These are phyloP conservation scores for Dalechampia spathulata DNA, from an alignment of 441 rosid species.

Conservation along the genomic window DNA sequence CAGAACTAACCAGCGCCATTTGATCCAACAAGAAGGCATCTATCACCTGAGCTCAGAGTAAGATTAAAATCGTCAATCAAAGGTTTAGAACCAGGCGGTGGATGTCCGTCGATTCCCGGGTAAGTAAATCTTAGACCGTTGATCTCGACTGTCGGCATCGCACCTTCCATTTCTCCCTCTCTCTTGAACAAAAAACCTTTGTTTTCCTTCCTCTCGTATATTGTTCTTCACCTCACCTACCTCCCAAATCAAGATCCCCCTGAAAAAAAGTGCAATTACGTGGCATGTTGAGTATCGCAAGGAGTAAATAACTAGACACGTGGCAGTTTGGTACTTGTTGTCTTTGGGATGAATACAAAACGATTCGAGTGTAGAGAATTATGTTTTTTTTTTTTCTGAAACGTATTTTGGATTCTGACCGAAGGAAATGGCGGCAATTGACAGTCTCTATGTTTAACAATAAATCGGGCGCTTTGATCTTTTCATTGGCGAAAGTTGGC, in stretches of 20 bases:
- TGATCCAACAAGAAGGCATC: conserved; percentile 93
- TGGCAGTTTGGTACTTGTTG: neutral
- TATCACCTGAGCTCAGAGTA: conserved; percentile 51
- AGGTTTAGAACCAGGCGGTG: conserved; percentile 79
- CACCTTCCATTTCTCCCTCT: conserved; percentile 32
- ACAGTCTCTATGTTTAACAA: conserved; percentile 81
- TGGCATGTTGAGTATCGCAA: neutral
- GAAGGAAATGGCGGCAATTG: conserved; percentile 69
- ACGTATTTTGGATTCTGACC: neutral
- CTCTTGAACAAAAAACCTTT: neutral
- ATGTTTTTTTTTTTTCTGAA: neutral
- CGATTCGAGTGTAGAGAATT: neutral
- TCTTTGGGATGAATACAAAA: neutral
- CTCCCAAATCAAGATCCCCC: neutral
- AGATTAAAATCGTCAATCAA: conserved; percentile 61
- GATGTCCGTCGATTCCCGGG: conserved; percentile 92
- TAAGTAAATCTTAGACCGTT: conserved; percentile 74
- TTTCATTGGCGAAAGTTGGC: too few relatives aligned
- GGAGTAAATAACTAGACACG: neutral
- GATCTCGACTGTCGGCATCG: conserved; percentile 48
- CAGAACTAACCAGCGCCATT: conserved; percentile 73
- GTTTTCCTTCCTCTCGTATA: neutral
- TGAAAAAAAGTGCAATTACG: neutral
- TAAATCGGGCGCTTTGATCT: conserved; percentile 89
- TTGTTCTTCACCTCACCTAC: neutral